phyloP scores from a whole-genome alignment of 1,284 basidiomycete genomes.

The Violaceomyces palustris region DNA sequence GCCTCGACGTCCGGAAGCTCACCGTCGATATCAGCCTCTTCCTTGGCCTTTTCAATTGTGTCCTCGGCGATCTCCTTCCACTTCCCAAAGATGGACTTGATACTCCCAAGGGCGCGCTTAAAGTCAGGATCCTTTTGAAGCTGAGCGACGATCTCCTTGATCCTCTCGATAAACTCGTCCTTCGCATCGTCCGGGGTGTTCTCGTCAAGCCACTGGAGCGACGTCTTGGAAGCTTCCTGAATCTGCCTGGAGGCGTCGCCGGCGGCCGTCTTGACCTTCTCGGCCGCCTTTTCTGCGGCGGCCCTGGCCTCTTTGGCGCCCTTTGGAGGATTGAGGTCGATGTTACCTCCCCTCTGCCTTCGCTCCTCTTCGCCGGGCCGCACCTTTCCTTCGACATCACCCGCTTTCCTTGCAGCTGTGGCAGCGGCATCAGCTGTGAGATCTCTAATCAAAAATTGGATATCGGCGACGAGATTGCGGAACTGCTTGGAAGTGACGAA shows the following conservation, averaged over 20 bases:
- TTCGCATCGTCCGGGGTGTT: constrained; percentile 56
- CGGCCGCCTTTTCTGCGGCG: constrained; percentile 50
- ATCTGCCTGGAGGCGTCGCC: constrained; percentile 50
- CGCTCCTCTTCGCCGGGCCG: constrained; percentile 34
- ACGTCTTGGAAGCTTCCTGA: constrained; percentile 15
- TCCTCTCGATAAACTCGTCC: constrained; percentile 54
- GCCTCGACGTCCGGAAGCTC: constrained; percentile 53
- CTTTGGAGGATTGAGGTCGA: constrained; percentile 36
- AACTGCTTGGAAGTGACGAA: constrained; percentile 55
- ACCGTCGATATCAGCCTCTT: constrained; percentile 53
- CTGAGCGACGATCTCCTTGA: constrained; percentile 52
- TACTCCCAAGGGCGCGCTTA: constrained; percentile 53
- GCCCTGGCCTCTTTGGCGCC: constrained; percentile 52
- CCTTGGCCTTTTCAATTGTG: constrained; percentile 53
- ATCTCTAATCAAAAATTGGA: constrained; percentile 54
- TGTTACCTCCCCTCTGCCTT: constrained; percentile 43
- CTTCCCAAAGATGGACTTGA: constrained; percentile 55
- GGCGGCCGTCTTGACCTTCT: constrained; percentile 53
- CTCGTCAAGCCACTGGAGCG: constrained; percentile 54
- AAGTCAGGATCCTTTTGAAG: constrained; percentile 54
- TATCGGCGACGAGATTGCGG: constrained; percentile 54
- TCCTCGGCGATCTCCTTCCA: constrained; percentile 55
- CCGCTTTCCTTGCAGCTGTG: constrained; percentile 35
- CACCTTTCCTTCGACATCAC: constrained; percentile 42
- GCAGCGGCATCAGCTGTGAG: constrained; percentile 55